Percentiles rank a stretch among this genome's conserved stretches.
Evolutionary conservation across 805 yeast genomes (phyloP).

Genomic region (Metschnikowia sp.): DNA sequence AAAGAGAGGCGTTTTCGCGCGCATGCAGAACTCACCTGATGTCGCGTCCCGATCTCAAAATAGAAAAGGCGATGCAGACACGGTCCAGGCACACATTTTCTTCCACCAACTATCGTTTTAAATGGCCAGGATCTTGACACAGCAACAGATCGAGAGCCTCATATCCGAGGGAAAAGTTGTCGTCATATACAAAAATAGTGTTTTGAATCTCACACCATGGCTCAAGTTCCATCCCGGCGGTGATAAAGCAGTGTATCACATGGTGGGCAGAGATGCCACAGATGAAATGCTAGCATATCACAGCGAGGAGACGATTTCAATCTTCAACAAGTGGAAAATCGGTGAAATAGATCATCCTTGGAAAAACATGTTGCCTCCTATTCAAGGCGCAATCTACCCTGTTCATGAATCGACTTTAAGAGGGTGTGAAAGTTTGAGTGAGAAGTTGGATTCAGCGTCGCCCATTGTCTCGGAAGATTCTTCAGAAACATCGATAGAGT

Average conservation of each 20-base stretch:
- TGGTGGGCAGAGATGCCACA: slow-evolving; percentile 87
- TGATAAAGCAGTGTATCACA: slow-evolving; percentile 74
- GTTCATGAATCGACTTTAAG: neutral
- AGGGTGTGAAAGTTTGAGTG: slow-evolving; percentile 1
- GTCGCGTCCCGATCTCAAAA: slow-evolving; percentile 6
- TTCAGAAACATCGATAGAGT: slow-evolving; percentile 10
- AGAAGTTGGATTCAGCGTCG: slow-evolving; percentile 9
- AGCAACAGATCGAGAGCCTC: slow-evolving; percentile 46
- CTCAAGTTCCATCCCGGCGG: slow-evolving; percentile 83
- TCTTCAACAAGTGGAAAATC: slow-evolving; percentile 56
- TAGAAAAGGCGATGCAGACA: neutral
- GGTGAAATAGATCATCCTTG: slow-evolving; percentile 65
- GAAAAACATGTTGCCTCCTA: slow-evolving; percentile 81
- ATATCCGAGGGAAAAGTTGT: slow-evolving; percentile 68
- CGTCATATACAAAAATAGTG: slow-evolving; percentile 60
- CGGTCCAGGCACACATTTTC: neutral
- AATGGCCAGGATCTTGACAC: slow-evolving; percentile 19
- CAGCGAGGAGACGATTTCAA: slow-evolving; percentile 49
- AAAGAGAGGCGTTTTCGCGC: neutral
- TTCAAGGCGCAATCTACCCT: slow-evolving; percentile 65
- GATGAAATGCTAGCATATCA: slow-evolving; percentile 90
- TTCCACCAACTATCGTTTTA: neutral
- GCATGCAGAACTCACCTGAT: slow-evolving; percentile 6
- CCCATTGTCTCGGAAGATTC: slow-evolving; percentile 12
- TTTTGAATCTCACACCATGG: slow-evolving; percentile 70